These are phyloP conservation scores for Cyclotella sp. DNA, from an alignment of 108 stramenopile genomes.

Conservation along the genomic window DNA sequence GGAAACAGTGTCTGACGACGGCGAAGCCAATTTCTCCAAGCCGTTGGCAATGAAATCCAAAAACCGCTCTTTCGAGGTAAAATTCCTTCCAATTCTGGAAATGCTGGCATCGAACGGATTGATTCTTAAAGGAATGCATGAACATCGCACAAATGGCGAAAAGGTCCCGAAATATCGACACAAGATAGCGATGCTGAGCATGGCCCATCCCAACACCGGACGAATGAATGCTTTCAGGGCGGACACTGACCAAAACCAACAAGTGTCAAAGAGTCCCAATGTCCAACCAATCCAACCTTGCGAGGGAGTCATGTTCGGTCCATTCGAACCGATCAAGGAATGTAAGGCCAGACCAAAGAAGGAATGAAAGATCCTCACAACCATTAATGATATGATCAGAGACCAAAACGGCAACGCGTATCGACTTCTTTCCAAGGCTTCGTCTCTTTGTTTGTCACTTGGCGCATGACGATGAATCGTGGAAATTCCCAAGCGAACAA, in stretches of 20 bases:
- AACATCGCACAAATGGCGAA: slow-evolving; percentile 38
- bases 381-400: slow-evolving; percentile 11
- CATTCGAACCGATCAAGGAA: not conserved
- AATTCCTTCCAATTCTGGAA: slow-evolving; percentile 27
- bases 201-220: slow-evolving; percentile 33
- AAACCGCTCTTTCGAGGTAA: slow-evolving; percentile 36
- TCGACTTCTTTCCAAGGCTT: slow-evolving; percentile 15
- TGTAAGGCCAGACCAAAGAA: slow-evolving; percentile 8
- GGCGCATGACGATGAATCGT: slow-evolving; percentile 30
- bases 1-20: slow-evolving; percentile 1
- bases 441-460: slow-evolving; percentile 10
- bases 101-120: slow-evolving; percentile 41
- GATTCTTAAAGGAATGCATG: slow-evolving; percentile 31
- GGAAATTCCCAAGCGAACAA: slow-evolving; percentile 10
- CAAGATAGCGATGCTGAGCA: slow-evolving; percentile 15
- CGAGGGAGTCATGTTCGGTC: not conserved
- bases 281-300: slow-evolving; percentile 17
- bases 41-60: slow-evolving; percentile 42
- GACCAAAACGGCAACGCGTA: slow-evolving; percentile 47
- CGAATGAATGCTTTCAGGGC: slow-evolving; percentile 3
- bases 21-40: slow-evolving; percentile 34
- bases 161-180: slow-evolving; percentile 31
- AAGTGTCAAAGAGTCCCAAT: slow-evolving; percentile 6
- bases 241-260: slow-evolving; percentile 14
- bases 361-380: slow-evolving; percentile 5